These are phyloP conservation scores for Penstemon barbatus DNA, from an alignment of 257 asterid species.

Conservation along the genomic window DNA sequence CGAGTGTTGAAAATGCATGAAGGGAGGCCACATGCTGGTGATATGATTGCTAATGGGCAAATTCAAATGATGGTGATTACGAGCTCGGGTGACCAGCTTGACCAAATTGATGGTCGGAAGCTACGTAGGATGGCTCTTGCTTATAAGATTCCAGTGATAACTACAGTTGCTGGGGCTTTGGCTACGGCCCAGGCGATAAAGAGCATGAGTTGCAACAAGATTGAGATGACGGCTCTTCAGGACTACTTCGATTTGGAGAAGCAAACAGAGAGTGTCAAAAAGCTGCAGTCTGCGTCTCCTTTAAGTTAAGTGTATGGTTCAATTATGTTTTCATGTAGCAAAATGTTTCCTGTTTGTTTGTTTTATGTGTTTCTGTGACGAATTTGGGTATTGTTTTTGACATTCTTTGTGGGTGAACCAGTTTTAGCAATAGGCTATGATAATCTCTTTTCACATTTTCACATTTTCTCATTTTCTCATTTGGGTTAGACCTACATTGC, in stretches of 20 bases:
- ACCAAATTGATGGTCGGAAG: constrained; percentile 86
- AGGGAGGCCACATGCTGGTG: constrained; percentile 91
- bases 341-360: no score
- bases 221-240: constrained; percentile 90
- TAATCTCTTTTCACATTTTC: no score
- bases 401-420: no score
- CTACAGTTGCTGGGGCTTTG: constrained; percentile 94
- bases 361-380: no score
- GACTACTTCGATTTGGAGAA: constrained; percentile 60
- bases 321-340: no score
- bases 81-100: constrained; percentile 78
- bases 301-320: constrained; percentile 3
- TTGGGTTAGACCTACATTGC: no score
- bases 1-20: constrained; percentile 93
- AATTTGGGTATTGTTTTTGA: no score
- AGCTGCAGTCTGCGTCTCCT: constrained; percentile 51
- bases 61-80: constrained; percentile 96
- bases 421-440: no score
- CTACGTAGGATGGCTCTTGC: constrained; percentile 93
- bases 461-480: no score
- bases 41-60: constrained; percentile 82
- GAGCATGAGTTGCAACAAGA: constrained; percentile 74
- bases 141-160: constrained; percentile 88
- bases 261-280: constrained; percentile 32
- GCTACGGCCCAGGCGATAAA: constrained; percentile 93